These are phyloP conservation scores for Fonsecaea nubica DNA, from an alignment of 2,329 filamentous ascomycete genomes.

Conservation along the genomic window DNA sequence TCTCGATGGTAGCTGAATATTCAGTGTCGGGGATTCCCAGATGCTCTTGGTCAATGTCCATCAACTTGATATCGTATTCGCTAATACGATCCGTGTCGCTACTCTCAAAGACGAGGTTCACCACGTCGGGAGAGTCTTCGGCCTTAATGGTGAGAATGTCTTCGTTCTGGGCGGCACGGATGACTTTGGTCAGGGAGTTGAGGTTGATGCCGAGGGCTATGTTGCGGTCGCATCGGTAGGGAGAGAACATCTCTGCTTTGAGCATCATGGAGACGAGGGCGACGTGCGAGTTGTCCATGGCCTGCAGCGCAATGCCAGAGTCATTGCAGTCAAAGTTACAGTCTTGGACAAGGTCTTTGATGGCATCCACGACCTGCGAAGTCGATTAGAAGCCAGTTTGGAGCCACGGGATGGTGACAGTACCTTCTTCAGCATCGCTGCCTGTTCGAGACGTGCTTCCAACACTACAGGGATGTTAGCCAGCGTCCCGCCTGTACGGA, in stretches of 20 bases:
- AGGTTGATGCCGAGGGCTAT: conserved; percentile 98
- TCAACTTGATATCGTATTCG: conserved; percentile 99
- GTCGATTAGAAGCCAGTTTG: conserved; percentile 9
- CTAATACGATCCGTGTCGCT: conserved; percentile 84
- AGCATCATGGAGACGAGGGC: conserved; percentile 99
- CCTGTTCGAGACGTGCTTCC: conserved; percentile 96
- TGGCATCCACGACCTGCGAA: conserved; percentile 88
- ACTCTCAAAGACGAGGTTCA: conserved; percentile 96
- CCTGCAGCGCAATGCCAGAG: conserved; percentile 94
- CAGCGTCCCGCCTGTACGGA: not conserved
- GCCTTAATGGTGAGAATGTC: conserved; percentile 97
- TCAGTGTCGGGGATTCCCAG: conserved; percentile 99
- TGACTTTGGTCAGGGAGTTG: conserved; percentile 93
- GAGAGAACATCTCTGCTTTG: conserved; percentile 90
- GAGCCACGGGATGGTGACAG: not conserved
- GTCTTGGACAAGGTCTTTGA: conserved; percentile 99
- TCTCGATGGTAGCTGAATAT: conserved; percentile 86
- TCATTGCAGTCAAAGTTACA: conserved; percentile 99
- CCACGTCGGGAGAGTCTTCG: conserved; percentile 91
- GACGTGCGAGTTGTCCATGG: conserved; percentile 99
- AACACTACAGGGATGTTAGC: conserved; percentile 66
- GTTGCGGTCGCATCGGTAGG: conserved; percentile 98
- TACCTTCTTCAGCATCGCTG: conserved; percentile 93
- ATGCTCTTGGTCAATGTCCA: conserved; percentile 99
- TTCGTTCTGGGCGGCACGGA: conserved; percentile 91